Evolutionary conservation across 371 early-diverging fungal genomes (phyloP).

Genomic region (Mortierella sp.): DNA sequence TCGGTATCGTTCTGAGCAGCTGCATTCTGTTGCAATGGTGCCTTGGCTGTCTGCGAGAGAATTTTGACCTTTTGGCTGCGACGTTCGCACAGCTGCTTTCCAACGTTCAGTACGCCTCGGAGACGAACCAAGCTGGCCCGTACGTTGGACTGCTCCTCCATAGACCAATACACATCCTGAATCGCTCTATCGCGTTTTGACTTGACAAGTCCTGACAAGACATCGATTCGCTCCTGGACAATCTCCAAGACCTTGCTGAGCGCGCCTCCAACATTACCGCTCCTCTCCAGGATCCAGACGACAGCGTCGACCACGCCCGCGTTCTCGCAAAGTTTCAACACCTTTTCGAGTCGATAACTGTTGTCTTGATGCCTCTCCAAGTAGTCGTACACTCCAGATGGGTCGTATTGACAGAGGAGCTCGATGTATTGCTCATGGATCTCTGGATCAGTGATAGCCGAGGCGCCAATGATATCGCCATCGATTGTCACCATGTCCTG

Average conservation of each 20-base stretch:
- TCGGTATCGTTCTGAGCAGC: constrained; percentile 61
- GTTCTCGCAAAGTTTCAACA: constrained; percentile 66
- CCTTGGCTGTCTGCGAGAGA: constrained; percentile 24
- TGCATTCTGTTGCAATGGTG: constrained; percentile 19
- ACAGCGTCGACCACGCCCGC: constrained; percentile 75
- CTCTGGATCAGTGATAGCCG: constrained; percentile 49
- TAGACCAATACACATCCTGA: constrained; percentile 58
- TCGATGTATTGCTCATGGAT: constrained; percentile 77
- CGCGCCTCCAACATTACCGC: constrained; percentile 75
- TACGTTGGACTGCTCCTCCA: constrained; percentile 65
- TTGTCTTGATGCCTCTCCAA: constrained; percentile 69
- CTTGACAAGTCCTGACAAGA: constrained; percentile 57
- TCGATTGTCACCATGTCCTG: constrained; percentile 3
- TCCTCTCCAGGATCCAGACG: constrained; percentile 83
- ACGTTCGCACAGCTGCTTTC: constrained; percentile 66
- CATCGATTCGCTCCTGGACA: constrained; percentile 63
- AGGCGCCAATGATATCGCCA: constrained; percentile 18
- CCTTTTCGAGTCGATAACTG: constrained; percentile 65
- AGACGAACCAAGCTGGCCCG: constrained; percentile 66
- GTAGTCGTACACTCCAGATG: constrained; percentile 72
- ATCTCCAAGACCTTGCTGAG: constrained; percentile 70
- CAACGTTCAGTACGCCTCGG: constrained; percentile 70
- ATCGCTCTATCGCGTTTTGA: constrained; percentile 46
- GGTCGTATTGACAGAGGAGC: constrained; percentile 75
- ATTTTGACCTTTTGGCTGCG: constrained; percentile 59